Percentiles rank a stretch among this genome's conserved stretches.
phyloP scores from a whole-genome alignment of 164 flowering plant genomes.

The Platanus orientalis region DNA sequence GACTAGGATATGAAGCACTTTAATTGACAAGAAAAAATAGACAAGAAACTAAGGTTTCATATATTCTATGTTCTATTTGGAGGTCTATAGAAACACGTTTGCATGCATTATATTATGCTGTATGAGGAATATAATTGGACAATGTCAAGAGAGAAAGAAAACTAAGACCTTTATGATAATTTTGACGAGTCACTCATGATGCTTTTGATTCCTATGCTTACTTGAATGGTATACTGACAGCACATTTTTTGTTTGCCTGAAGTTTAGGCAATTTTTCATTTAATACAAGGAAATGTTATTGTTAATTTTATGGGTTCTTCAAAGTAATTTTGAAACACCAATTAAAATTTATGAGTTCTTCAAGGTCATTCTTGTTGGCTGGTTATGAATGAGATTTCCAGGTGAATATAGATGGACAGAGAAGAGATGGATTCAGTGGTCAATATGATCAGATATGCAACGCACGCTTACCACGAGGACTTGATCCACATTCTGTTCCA shows the following conservation, averaged over 20 bases:
- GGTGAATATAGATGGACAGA: slow-evolving; percentile 65
- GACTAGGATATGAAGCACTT: too few species aligned
- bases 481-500: slow-evolving; percentile 95
- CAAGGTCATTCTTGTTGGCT: background rate
- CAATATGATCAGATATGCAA: slow-evolving; percentile 88
- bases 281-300: background rate
- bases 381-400: slow-evolving; percentile 18
- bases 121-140: too few species aligned
- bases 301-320: background rate
- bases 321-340: too few species aligned
- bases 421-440: slow-evolving; percentile 55
- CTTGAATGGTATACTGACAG: background rate
- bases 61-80: too few species aligned
- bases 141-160: too few species aligned
- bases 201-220: too few species aligned
- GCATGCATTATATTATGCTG: too few species aligned
- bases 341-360: background rate
- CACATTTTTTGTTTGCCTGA: background rate
- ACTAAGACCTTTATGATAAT: too few species aligned
- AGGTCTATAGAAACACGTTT: too few species aligned
- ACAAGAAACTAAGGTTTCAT: too few species aligned
- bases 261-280: background rate
- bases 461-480: slow-evolving; percentile 89
- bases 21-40: too few species aligned
- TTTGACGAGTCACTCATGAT: too few species aligned